A percentile compares a stretch with the other conserved stretches of the same genome.
Conservation (phyloP, 2,329 filamentous ascomycete species). For the Ophiostoma triangulosporum region DNA sequence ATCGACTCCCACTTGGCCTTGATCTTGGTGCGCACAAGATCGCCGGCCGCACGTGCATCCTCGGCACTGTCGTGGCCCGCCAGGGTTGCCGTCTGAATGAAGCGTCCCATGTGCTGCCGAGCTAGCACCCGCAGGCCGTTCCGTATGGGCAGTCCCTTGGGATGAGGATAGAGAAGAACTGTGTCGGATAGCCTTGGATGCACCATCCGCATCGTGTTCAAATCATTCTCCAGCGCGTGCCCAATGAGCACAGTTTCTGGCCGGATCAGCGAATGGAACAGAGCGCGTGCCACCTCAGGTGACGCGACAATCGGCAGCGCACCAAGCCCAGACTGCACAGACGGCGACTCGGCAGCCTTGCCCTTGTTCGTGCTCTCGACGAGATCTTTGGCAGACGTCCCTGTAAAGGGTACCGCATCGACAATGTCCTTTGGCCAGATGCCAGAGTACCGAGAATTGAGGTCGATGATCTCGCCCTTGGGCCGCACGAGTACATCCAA, state of each 20-base stretch:
- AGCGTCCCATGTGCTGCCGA: conserved; percentile 52
- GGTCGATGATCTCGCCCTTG: conserved; percentile 15
- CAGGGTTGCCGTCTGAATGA: conserved; percentile 49
- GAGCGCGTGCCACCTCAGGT: conserved; percentile 57
- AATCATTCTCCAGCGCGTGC: conserved; percentile 89
- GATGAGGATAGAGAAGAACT: conserved; percentile 57
- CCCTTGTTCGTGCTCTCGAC: not conserved
- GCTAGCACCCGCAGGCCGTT: conserved; percentile 65
- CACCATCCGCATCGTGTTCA: conserved; percentile 46
- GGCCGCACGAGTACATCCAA: conserved; percentile 48
- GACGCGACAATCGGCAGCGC: conserved; percentile 61
- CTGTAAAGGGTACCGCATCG: conserved; percentile 45
- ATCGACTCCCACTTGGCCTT: conserved; percentile 56
- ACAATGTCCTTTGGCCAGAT: conserved; percentile 66
- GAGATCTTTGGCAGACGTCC: not conserved
- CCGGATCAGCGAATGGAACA: conserved; percentile 64
- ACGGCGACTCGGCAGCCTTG: conserved; percentile 4
- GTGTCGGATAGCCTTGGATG: conserved; percentile 16
- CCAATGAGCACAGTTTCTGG: conserved; percentile 76
- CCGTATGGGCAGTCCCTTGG: conserved; percentile 60
- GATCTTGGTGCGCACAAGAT: conserved; percentile 63
- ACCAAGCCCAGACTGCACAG: conserved; percentile 16
- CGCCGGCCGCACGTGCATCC: conserved; percentile 78
- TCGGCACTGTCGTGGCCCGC: conserved; percentile 83
- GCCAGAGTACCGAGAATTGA: conserved; percentile 81